Conservation (phyloP, 164 flowering plant genomes). For the Euptelea pleiosperma region DNA sequence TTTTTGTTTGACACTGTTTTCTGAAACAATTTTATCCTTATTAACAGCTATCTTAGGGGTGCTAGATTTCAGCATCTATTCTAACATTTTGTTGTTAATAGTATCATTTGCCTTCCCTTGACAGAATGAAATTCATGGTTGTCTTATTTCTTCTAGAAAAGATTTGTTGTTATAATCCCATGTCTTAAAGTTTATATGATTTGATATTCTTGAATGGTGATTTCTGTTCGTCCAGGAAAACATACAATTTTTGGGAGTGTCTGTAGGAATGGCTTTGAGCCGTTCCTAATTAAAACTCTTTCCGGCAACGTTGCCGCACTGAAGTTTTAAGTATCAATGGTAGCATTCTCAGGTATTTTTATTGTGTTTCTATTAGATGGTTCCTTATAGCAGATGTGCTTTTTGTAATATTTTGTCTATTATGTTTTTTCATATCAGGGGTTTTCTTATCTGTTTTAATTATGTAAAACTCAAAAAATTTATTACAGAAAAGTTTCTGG, state of each 20-base stretch:
- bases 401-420: too few species aligned
- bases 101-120: not conserved
- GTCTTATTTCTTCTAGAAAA: too few species aligned
- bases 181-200: too few species aligned
- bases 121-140: not conserved
- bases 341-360: constrained; percentile 72
- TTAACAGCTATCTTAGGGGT: not conserved
- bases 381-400: too few species aligned
- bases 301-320: constrained; percentile 65
- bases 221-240: constrained; percentile 54
- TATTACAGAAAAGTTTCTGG: too few species aligned
- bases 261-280: too few species aligned
- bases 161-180: too few species aligned
- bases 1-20: not conserved
- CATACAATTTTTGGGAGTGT: constrained; percentile 99
- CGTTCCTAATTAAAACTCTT: constrained; percentile 73
- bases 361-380: constrained; percentile 1
- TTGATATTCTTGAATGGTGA: not conserved
- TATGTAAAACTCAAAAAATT: too few species aligned
- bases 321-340: constrained; percentile 98
- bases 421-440: too few species aligned
- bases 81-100: not conserved
- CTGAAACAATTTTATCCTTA: not conserved
- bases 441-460: too few species aligned
- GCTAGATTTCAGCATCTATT: not conserved